Evolutionary conservation across 208 protist genomes (phyloP).

Genomic region (Lotmaria passim): DNA sequence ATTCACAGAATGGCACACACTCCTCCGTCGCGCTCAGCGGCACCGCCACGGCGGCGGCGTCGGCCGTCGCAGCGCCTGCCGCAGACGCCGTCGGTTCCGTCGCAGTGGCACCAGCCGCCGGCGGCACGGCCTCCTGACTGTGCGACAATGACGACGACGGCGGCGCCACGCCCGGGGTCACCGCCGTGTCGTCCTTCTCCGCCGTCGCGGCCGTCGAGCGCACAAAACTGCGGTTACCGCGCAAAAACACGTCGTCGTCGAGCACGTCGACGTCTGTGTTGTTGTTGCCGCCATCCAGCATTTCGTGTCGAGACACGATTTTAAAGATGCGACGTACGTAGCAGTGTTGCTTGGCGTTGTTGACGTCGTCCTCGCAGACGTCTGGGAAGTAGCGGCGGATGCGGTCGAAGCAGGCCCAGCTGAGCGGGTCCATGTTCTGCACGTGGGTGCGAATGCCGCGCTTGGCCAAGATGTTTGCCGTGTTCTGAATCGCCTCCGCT

Average conservation of each 20-base stretch:
- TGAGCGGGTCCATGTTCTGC: constrained; percentile 58
- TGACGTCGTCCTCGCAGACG: constrained; percentile 53
- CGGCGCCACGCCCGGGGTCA: neutral
- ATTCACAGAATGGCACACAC: constrained; percentile 35
- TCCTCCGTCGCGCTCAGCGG: constrained; percentile 34
- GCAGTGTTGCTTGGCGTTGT: constrained; percentile 55
- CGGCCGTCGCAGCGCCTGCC: neutral
- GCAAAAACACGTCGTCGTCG: constrained; percentile 52
- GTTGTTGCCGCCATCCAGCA: constrained; percentile 5
- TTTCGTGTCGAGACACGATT: constrained; percentile 8
- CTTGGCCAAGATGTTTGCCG: constrained; percentile 42
- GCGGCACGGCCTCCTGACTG: neutral
- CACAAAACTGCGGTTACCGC: constrained; percentile 35
- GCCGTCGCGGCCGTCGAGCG: constrained; percentile 9
- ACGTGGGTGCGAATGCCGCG: constrained; percentile 60
- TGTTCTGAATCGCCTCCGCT: constrained; percentile 52
- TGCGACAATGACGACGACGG: neutral
- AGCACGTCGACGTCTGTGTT: constrained; percentile 27
- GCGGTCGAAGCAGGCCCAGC: constrained; percentile 50
- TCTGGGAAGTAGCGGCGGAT: constrained; percentile 49
- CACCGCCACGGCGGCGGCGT: constrained; percentile 12
- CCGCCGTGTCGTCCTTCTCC: neutral
- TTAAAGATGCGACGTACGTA: constrained; percentile 55
- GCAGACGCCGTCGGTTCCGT: constrained; percentile 11
- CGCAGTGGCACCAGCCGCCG: neutral